These are phyloP conservation scores for Dysphania ambrosioides DNA, from an alignment of 148 eudicot genomes.

Conservation along the genomic window DNA sequence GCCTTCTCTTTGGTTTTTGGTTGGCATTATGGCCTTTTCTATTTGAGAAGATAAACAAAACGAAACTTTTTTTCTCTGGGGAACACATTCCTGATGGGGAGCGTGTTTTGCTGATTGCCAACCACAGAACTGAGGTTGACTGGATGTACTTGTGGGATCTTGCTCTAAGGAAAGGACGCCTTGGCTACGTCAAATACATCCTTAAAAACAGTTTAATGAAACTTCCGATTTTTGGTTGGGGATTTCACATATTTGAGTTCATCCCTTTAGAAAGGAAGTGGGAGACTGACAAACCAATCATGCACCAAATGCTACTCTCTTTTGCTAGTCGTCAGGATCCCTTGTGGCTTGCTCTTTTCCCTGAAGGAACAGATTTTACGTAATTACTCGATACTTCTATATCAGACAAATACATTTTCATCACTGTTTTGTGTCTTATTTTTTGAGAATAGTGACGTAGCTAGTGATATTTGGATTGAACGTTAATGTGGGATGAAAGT, in stretches of 20 bases:
- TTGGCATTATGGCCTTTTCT: slow-evolving; percentile 73
- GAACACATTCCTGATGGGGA: slow-evolving; percentile 53
- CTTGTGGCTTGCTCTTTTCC: slow-evolving; percentile 71
- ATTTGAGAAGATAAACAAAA: slow-evolving; percentile 74
- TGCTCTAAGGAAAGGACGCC: slow-evolving; percentile 61
- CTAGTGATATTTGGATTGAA: not conserved
- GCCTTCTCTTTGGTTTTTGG: slow-evolving; percentile 61
- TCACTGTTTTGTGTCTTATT: not conserved
- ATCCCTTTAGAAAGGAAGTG: slow-evolving; percentile 75
- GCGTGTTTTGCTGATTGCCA: slow-evolving; percentile 69
- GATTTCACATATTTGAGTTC: slow-evolving; percentile 72
- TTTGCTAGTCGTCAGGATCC: slow-evolving; percentile 48
- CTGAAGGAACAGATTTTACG: slow-evolving; percentile 85
- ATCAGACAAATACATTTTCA: slow-evolving; percentile 7
- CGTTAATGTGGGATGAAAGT: too few species aligned
- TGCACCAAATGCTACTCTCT: slow-evolving; percentile 57
- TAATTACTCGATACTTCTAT: slow-evolving; percentile 33
- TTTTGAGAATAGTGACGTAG: not conserved
- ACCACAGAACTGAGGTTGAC: slow-evolving; percentile 87
- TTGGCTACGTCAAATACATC: slow-evolving; percentile 68
- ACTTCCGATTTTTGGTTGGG: slow-evolving; percentile 79
- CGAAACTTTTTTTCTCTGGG: slow-evolving; percentile 64
- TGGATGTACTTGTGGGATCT: slow-evolving; percentile 90
- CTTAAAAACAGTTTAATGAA: slow-evolving; percentile 78
- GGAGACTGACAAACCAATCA: slow-evolving; percentile 64